A percentile compares a stretch with the other conserved stretches of the same genome.
phyloP scores from a whole-genome alignment of 2,329 filamentous ascomycete species.

The Talaromyces pinophilus region DNA sequence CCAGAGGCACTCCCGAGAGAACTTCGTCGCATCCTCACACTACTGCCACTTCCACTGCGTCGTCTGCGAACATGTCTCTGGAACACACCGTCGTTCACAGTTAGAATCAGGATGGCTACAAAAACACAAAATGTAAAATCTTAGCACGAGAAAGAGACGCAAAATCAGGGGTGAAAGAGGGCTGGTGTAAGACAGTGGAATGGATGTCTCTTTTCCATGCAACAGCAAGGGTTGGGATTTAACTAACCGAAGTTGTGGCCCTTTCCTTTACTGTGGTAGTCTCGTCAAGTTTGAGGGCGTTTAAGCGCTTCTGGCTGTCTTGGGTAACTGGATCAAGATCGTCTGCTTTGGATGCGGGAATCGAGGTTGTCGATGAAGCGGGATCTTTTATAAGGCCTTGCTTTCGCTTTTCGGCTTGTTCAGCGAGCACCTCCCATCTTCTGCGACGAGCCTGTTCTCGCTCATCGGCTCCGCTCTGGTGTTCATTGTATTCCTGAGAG shows the following conservation, averaged over 20 bases:
- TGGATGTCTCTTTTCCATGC: slow-evolving; percentile 22
- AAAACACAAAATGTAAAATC: slow-evolving; percentile 34
- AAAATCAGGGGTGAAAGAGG: slow-evolving; percentile 25
- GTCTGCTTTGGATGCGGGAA: slow-evolving; percentile 49
- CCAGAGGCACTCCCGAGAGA: slow-evolving; percentile 40
- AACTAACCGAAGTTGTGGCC: slow-evolving; percentile 51
- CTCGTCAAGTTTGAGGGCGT: slow-evolving; percentile 86
- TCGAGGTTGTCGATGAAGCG: slow-evolving; percentile 35
- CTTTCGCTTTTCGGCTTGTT: slow-evolving; percentile 74
- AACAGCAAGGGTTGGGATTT: slow-evolving; percentile 32
- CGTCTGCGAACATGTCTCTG: slow-evolving; percentile 48
- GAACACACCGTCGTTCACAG: slow-evolving; percentile 46
- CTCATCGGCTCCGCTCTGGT: slow-evolving; percentile 87
- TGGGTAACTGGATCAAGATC: slow-evolving; percentile 78
- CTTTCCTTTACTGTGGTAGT: slow-evolving; percentile 55
- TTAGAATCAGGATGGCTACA: slow-evolving; percentile 46
- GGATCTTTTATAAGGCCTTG: slow-evolving; percentile 44
- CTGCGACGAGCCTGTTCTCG: slow-evolving; percentile 78
- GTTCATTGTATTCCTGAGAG: slow-evolving; percentile 95
- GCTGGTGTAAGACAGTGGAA: slow-evolving; percentile 1
- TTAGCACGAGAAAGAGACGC: slow-evolving; percentile 43
- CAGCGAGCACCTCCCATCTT: slow-evolving; percentile 84
- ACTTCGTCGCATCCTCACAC: slow-evolving; percentile 43
- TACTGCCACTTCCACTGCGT: slow-evolving; percentile 45
- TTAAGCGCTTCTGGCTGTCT: slow-evolving; percentile 81